These are phyloP conservation scores for Ceratocystis papillata DNA, from an alignment of 2,329 filamentous ascomycete genomes.

Conservation along the genomic window DNA sequence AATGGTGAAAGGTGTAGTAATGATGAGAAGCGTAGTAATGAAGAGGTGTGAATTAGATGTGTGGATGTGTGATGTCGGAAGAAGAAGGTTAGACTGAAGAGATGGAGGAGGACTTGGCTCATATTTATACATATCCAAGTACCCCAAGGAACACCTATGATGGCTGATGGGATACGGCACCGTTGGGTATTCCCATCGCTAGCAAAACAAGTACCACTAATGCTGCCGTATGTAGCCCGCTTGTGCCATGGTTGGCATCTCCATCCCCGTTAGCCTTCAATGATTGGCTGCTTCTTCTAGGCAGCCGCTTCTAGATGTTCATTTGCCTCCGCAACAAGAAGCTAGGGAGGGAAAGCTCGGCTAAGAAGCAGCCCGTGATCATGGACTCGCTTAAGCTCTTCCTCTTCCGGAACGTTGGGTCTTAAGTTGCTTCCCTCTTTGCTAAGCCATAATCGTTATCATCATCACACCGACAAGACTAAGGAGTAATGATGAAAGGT, in stretches of 20 bases:
- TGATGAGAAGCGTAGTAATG: background rate
- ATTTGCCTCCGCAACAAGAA: constrained; percentile 1
- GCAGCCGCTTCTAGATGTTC: background rate
- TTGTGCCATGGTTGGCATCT: background rate
- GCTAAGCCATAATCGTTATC: no score
- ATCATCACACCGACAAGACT: background rate
- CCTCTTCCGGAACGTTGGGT: constrained; percentile 1
- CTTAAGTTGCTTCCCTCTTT: background rate
- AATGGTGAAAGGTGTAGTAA: constrained; percentile 22
- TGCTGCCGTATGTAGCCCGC: background rate
- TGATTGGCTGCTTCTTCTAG: constrained; percentile 11
- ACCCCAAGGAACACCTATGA: background rate
- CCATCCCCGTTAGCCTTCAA: background rate
- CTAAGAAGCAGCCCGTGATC: background rate
- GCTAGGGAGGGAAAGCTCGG: constrained; percentile 1
- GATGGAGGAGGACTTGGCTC: background rate
- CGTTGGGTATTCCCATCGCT: background rate
- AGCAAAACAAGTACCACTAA: background rate
- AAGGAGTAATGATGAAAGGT: background rate
- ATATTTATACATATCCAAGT: constrained; percentile 14
- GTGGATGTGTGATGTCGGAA: background rate
- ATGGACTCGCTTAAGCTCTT: background rate
- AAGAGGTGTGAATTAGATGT: constrained; percentile 1
- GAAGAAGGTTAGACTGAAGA: background rate
- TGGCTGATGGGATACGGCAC: background rate